phyloP scores from a whole-genome alignment of 345 rosid genomes.

The Diplotaxis tenuifolia region DNA sequence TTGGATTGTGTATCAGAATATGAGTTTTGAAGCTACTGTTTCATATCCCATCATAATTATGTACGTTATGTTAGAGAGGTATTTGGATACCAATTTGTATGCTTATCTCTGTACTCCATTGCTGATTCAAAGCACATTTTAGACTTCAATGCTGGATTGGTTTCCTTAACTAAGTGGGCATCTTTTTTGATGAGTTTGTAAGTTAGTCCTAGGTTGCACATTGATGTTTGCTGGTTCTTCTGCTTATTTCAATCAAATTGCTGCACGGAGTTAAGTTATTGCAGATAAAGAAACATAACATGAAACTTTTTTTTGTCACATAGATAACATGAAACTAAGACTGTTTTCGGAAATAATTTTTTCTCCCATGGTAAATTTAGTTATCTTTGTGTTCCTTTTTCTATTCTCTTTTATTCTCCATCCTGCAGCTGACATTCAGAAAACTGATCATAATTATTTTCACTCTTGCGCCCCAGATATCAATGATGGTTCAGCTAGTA shows the following conservation, averaged over 20 bases:
- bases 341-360: neutral
- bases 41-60: neutral
- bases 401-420: neutral
- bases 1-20: neutral
- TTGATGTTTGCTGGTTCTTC: neutral
- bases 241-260: neutral
- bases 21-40: neutral
- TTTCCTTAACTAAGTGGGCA: neutral
- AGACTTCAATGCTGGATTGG: neutral
- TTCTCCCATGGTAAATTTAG: neutral
- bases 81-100: neutral
- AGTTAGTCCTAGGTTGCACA: constrained; percentile 3
- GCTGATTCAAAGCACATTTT: neutral
- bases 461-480: constrained; percentile 36
- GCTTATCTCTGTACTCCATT: neutral
- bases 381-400: neutral
- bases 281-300: neutral
- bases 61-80: neutral
- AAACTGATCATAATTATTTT: constrained; percentile 12
- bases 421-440: neutral
- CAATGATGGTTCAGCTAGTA: constrained; percentile 44
- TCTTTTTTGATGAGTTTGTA: neutral
- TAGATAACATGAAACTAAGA: neutral
- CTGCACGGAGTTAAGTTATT: neutral
- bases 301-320: no score